Conservation (phyloP, 1,284 basidiomycete genomes). For the Ceratobasidium theobromae region DNA sequence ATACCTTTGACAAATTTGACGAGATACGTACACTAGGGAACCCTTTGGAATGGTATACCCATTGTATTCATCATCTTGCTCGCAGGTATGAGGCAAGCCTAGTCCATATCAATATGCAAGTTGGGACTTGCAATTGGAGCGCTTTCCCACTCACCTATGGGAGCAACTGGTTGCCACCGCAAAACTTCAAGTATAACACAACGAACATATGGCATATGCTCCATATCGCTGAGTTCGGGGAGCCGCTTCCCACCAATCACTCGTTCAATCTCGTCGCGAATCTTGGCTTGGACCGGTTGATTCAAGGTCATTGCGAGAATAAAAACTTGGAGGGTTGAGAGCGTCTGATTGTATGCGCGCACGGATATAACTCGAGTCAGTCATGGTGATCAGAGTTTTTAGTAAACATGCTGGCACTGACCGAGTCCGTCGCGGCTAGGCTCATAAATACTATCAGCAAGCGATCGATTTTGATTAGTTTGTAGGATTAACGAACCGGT, state of each 20-base stretch:
- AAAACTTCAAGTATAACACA: slow-evolving; percentile 9
- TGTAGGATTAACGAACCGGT: slow-evolving; percentile 1
- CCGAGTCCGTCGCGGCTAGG: slow-evolving; percentile 7
- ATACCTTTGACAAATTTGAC: background rate
- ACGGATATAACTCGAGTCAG: background rate
- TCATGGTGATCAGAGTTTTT: too few relatives aligned
- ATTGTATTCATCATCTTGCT: slow-evolving; percentile 2
- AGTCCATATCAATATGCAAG: background rate
- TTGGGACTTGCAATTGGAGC: background rate
- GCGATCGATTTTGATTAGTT: background rate
- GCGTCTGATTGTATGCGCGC: background rate
- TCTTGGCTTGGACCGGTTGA: background rate
- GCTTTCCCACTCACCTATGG: background rate
- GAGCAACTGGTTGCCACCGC: slow-evolving; percentile 11
- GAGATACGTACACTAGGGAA: background rate
- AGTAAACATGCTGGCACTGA: too few relatives aligned
- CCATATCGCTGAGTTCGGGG: background rate
- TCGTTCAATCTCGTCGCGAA: slow-evolving; percentile 1
- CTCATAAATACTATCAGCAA: background rate
- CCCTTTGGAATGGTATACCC: slow-evolving; percentile 9
- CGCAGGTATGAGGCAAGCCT: slow-evolving; percentile 12
- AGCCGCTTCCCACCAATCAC: slow-evolving; percentile 4
- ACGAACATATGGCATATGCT: slow-evolving; percentile 7
- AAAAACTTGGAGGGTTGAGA: slow-evolving; percentile 4
- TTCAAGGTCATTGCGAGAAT: slow-evolving; percentile 6